Base-by-base conservation (phyloP, 352 stramenopile species). In the Phytophthora nicotianae region DNA sequence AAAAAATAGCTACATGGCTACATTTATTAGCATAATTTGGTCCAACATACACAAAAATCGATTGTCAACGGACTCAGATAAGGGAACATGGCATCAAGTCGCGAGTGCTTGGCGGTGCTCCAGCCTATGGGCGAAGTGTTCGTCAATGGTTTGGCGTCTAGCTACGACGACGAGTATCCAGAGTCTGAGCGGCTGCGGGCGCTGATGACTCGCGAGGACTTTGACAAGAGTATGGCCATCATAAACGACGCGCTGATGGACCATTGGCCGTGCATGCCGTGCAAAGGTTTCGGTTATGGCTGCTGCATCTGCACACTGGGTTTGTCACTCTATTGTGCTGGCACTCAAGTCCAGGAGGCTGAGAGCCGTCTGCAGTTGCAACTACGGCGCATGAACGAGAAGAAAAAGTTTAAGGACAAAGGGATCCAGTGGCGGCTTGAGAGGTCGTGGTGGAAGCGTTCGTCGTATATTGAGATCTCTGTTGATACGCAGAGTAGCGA, bases 211-310 rank as follows among this genome's bases (percentile, higher is more conserved):
- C 52, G 43, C 24, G 79, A 86, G 17, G 87, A 95, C 37, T 95
- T 93, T 60, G 54, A 73, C 21, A 63, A 73, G 43, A 83, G 74
- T 20, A 61, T 93, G 37, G 66, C 55, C 40, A 88, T 83, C 58
- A 85, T 95, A 63, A 95, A 95, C 62, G 82, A 93, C 62, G 87
- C 87, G 29, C 68, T 95, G 20, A 43, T 81, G 52, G 87, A 95
- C 65, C 83, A 93, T 61, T 95, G 87, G 87, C 87, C 87, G 13
- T 95, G 87, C 64, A 40, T 95, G 55, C 87, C 87, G 5, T 91
- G 79, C 70, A 89, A 82, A 54, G 75, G 84, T 6, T 91, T 93
- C 29, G 83, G 75, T 13, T 93, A 92, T 65, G 83, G 83, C 26
- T 95, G 87, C 68, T 95, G 87, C 62, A 46, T 93, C 21, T 95